Conservation (phyloP, 495 filamentous ascomycete species). For the Parachaetomium inaequale region DNA sequence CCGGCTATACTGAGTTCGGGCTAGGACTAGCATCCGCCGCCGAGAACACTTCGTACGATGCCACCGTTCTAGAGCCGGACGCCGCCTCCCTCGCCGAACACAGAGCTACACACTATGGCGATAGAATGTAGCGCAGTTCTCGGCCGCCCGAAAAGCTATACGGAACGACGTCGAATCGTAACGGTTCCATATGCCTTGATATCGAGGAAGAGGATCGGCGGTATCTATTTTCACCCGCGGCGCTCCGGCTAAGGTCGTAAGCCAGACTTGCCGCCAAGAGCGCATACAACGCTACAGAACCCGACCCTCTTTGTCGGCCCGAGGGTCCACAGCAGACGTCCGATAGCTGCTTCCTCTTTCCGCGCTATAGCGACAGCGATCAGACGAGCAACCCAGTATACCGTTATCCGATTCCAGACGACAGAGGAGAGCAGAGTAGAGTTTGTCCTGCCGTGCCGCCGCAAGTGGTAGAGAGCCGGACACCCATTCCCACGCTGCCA, state of each 20-base stretch:
- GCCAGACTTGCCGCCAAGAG: conserved; percentile 2
- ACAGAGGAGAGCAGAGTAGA: too few relatives aligned
- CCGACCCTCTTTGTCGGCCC: conserved; percentile 12
- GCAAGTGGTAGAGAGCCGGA: conserved; percentile 16
- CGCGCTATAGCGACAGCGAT: neutral
- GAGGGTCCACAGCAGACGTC: conserved; percentile 7
- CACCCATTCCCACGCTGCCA: conserved; percentile 11
- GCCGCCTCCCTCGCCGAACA: conserved; percentile 18
- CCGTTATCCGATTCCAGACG: conserved; percentile 7
- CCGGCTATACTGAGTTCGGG: conserved; percentile 5
- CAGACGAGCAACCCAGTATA: conserved; percentile 2
- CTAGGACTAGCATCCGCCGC: conserved; percentile 7
- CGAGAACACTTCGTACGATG: conserved; percentile 4
- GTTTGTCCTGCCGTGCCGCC: conserved; percentile 6
- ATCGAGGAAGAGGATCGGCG: conserved; percentile 15
- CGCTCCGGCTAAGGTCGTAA: neutral
- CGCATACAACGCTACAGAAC: neutral
- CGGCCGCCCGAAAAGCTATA: conserved; percentile 14
- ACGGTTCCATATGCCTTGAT: conserved; percentile 17
- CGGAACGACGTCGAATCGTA: conserved; percentile 16
- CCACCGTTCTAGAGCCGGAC: conserved; percentile 12
- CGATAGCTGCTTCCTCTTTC: neutral
- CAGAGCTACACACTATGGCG: conserved; percentile 10
- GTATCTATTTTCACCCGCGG: conserved; percentile 12
- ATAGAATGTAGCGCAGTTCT: conserved; percentile 18